phyloP scores from a whole-genome alignment of 805 yeast genomes.

The Cyberlindnera nakhonratchasimensis region DNA sequence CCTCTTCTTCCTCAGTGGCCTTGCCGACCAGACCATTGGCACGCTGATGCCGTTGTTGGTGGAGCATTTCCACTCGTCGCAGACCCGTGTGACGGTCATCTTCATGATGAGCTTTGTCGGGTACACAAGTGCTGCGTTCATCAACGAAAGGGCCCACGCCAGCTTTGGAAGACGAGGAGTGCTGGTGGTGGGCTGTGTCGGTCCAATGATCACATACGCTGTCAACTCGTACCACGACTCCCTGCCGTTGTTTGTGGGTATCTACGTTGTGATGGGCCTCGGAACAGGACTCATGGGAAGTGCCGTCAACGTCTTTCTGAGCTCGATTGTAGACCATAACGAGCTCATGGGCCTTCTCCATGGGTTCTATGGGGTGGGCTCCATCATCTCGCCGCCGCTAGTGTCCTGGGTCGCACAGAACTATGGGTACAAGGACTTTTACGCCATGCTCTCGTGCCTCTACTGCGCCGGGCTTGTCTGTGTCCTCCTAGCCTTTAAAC shows the following conservation, averaged over 20 bases:
- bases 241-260: constrained; percentile 36
- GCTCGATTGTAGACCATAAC: constrained; percentile 48
- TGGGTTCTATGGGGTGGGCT: constrained; percentile 71
- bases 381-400: constrained; percentile 63
- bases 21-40: constrained; percentile 60
- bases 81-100: constrained; percentile 45
- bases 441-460: constrained; percentile 36
- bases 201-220: constrained; percentile 36
- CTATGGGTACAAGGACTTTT: constrained; percentile 20
- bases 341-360: constrained; percentile 60
- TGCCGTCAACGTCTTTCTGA: constrained; percentile 46
- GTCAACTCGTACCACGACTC: constrained; percentile 37
- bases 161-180: constrained; percentile 48
- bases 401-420: constrained; percentile 42
- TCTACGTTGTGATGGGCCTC: constrained; percentile 44
- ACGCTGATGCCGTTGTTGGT: constrained; percentile 53
- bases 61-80: constrained; percentile 43
- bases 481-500: constrained; percentile 43
- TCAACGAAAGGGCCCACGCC: constrained; percentile 41
- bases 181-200: constrained; percentile 32
- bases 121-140: constrained; percentile 49
- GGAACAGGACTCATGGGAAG: constrained; percentile 58
- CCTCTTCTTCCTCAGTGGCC: constrained; percentile 46
- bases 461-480: constrained; percentile 28
- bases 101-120: constrained; percentile 54